Conservation (phyloP, 352 stramenopile species). For the Ophiocytium majus region DNA sequence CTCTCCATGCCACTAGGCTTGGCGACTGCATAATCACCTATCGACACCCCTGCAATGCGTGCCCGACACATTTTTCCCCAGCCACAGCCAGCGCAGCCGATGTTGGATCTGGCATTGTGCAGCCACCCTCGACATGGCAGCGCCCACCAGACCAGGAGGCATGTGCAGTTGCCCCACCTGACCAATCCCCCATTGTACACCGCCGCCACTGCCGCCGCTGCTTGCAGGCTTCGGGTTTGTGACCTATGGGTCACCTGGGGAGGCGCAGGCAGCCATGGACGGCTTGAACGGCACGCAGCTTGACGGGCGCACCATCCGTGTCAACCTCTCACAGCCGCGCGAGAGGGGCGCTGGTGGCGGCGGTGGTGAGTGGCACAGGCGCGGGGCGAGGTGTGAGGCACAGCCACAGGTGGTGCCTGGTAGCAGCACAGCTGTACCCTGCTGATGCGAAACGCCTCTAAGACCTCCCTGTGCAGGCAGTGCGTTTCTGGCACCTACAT, state of each 20-base stretch:
- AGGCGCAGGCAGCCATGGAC: slow-evolving; percentile 23
- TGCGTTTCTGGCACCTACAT: no score
- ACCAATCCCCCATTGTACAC: background rate
- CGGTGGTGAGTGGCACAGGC: no score
- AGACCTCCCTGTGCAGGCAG: no score
- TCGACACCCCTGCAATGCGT: background rate
- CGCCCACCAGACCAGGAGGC: background rate
- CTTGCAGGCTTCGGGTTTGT: slow-evolving; percentile 17
- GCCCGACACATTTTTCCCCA: background rate
- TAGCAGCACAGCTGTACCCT: no score
- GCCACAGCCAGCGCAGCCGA: background rate
- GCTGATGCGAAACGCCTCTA: no score
- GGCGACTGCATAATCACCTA: background rate
- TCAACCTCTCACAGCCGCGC: slow-evolving; percentile 1
- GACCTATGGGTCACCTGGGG: slow-evolving; percentile 4
- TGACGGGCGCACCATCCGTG: slow-evolving; percentile 17
- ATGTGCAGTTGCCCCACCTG: background rate
- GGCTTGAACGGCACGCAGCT: slow-evolving; percentile 14
- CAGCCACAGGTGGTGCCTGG: no score
- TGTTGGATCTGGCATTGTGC: background rate
- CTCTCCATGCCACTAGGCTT: background rate
- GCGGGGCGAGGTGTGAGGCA: no score
- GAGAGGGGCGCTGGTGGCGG: background rate
- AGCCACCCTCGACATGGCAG: background rate
- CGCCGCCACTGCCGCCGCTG: background rate